Base-by-base conservation (phyloP, 2,329 filamentous ascomycete genomes). In the Fusarium sp. region DNA sequence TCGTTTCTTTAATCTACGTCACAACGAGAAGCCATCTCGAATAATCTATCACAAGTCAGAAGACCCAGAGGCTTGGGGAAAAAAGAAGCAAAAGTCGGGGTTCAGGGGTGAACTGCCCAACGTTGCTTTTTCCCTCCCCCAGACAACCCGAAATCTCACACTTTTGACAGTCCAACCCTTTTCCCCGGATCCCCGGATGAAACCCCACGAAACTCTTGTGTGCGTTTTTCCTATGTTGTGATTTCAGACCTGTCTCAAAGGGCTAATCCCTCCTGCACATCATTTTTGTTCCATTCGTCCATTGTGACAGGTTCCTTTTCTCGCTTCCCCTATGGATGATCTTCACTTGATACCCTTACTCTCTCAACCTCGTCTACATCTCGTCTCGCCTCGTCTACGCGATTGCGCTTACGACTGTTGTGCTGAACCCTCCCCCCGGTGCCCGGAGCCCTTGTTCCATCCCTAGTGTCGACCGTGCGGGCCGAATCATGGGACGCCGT, bases 181-280 rank as follows among this genome's bases (percentile, higher is more conserved):
- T 57, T 64, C 60, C 60, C 60, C 61, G 35, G 61, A 64, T 34
- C 32, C 61, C 61, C 61, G 48, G 61, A 56, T 64, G 48, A 27
- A 64, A 43, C 61, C 61, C 61, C 61, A 64, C 61, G 61, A 64
- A 56, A 56, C 48, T 14, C 14, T n/a, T 30, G 23, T 50, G 14
- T 50, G 14, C 30, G 8, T 56, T 34, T 37, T 56, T 56, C 18
- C 18, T 43, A n/a, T 56, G n/a, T 64, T 64, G 11, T 64, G 61
- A 64, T 56, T 64, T 56, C 48, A 43, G 48, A 64, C 25, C 61
- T 56, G 61, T 64, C 61, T 54, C 61, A 52, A 64, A 43, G 18
- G 34, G 34, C 43, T 52, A 34, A 52, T 37, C 20, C 23, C 45
- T 52, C 45, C 34, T 43, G 61, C 48, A 14, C 32, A 64, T 64